These are phyloP conservation scores for Wickerhamomyces kurtzmanii DNA, from an alignment of 805 yeast species.

Conservation along the genomic window DNA sequence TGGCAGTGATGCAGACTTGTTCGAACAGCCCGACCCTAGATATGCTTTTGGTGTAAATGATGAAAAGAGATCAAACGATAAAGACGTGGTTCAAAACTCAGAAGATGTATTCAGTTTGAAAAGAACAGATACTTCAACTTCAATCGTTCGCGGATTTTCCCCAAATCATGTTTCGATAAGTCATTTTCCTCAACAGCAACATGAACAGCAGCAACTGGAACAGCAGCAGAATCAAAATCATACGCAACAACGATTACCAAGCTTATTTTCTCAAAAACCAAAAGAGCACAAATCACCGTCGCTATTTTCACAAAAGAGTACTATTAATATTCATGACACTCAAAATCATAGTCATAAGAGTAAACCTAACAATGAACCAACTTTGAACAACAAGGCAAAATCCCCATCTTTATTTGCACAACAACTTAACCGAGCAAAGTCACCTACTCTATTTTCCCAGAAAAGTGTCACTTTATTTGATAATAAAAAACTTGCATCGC, in stretches of 20 bases:
- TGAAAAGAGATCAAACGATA: background rate
- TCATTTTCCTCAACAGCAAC: conserved; percentile 1
- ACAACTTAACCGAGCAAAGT: too few species aligned
- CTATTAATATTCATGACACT: too few species aligned
- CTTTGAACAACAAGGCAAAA: too few species aligned
- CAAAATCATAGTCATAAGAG: too few species aligned
- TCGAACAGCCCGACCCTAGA: conserved; percentile 19
- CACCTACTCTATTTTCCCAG: too few species aligned
- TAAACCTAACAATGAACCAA: too few species aligned
- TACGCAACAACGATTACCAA: background rate
- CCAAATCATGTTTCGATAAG: conserved; percentile 6
- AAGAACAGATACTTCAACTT: conserved; percentile 17
- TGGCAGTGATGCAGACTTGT: conserved; percentile 14
- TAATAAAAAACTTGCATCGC: too few species aligned
- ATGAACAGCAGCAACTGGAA: conserved; percentile 2
- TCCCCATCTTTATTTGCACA: too few species aligned
- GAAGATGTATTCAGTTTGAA: too few species aligned
- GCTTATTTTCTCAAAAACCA: conserved; percentile 3
- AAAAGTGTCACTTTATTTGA: too few species aligned
- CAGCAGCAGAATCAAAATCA: conserved; percentile 2
- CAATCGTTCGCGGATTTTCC: conserved; percentile 18
- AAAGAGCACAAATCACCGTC: too few species aligned
- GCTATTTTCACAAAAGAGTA: too few species aligned
- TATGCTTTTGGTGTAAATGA: conserved; percentile 17
- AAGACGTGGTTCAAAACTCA: background rate